Conservation (phyloP, 2,329 filamentous ascomycete species). For the Fusarium begoniae region DNA sequence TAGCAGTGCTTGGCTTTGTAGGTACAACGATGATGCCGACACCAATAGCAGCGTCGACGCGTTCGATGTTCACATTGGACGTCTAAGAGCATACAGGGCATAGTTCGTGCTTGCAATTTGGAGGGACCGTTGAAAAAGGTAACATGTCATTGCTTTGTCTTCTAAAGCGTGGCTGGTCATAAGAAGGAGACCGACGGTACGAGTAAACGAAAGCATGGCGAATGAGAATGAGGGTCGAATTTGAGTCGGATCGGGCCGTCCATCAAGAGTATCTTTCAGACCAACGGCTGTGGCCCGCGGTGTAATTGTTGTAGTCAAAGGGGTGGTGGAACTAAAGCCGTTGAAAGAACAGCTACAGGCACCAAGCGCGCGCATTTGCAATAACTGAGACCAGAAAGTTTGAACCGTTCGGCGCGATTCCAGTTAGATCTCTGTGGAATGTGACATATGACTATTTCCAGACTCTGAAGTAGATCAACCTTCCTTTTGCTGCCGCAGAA, state of each 20-base stretch:
- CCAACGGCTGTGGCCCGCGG: conserved; percentile 28
- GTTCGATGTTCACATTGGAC: conserved; percentile 14
- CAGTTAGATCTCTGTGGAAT: conserved; percentile 57
- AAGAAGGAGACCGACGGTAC: conserved; percentile 13
- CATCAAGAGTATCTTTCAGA: conserved; percentile 25
- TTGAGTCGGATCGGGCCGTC: conserved; percentile 45
- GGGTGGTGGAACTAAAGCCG: conserved; percentile 39
- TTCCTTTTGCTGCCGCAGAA: conserved; percentile 13
- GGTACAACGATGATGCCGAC: conserved; percentile 27
- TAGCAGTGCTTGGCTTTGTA: conserved; percentile 21
- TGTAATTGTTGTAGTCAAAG: conserved; percentile 31
- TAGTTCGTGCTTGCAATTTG: conserved; percentile 7
- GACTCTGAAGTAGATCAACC: conserved; percentile 40
- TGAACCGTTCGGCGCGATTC: conserved; percentile 36
- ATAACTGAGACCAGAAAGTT: conserved; percentile 18
- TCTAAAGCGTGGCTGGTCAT: conserved; percentile 9
- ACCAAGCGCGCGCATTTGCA: conserved; percentile 30
- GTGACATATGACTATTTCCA: conserved; percentile 60
- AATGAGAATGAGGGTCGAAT: conserved; percentile 31
- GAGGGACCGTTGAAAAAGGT: conserved; percentile 1
- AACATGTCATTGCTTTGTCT: conserved; percentile 26
- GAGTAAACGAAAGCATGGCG: conserved; percentile 36
- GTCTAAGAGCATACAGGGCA: conserved; percentile 2
- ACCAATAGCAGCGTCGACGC: conserved; percentile 11
- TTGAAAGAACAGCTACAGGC: conserved; percentile 27